Conservation (phyloP, 352 stramenopile genomes). For the Paralagenidium karlingii region DNA sequence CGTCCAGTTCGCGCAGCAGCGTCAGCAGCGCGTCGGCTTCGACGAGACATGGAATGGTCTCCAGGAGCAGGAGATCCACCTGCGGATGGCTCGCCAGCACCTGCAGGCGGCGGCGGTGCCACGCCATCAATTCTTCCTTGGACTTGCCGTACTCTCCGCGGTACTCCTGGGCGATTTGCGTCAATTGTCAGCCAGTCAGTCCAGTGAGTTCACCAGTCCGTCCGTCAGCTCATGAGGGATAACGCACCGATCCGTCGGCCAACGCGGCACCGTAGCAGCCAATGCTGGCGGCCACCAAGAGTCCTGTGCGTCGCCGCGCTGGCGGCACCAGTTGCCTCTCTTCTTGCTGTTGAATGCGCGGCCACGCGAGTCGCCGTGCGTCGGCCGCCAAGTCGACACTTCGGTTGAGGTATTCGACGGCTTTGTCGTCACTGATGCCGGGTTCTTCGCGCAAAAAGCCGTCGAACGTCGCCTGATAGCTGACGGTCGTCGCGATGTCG, state of each 20-base stretch:
- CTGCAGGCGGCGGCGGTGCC: conserved; percentile 60
- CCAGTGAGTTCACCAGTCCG: background rate
- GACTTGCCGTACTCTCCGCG: conserved; percentile 64
- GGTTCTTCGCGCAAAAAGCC: conserved; percentile 63
- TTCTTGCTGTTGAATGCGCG: conserved; percentile 16
- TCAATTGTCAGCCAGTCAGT: background rate
- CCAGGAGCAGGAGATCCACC: conserved; percentile 66
- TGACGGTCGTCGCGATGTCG: conserved; percentile 69
- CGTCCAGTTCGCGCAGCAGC: conserved; percentile 14
- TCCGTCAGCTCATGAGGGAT: background rate
- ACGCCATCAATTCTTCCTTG: conserved; percentile 51
- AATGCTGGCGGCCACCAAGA: conserved; percentile 71
- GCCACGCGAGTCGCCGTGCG: conserved; percentile 46
- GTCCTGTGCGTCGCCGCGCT: conserved; percentile 36
- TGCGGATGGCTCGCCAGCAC: conserved; percentile 37
- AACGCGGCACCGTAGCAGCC: conserved; percentile 76
- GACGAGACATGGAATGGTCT: conserved; percentile 78
- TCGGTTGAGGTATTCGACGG: conserved; percentile 50
- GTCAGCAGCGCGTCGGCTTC: conserved; percentile 72
- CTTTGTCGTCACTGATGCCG: conserved; percentile 17
- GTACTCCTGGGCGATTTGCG: conserved; percentile 46
- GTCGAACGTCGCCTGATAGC: conserved; percentile 78
- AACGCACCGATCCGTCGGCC: conserved; percentile 67
- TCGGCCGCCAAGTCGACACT: conserved; percentile 63
- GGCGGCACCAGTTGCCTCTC: conserved; percentile 1